These are phyloP conservation scores for Symbiodinium pilosum DNA, from an alignment of 73 alveolate species.

Conservation along the genomic window DNA sequence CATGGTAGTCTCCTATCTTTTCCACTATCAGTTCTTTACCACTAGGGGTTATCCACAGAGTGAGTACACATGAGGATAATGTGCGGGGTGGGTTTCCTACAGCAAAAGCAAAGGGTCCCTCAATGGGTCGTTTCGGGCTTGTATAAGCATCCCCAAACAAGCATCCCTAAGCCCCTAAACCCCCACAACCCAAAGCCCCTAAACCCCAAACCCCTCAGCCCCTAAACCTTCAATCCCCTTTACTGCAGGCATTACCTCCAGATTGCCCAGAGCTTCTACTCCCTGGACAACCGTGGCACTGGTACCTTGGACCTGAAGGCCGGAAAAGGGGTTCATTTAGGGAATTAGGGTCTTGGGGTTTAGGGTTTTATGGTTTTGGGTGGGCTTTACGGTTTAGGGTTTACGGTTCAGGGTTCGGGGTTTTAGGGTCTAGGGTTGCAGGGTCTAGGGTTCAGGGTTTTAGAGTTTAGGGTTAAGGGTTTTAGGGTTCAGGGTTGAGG, in stretches of 20 bases:
- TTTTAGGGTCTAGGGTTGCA: not conserved
- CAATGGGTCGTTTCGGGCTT: too few species aligned
- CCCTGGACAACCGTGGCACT: constrained; percentile 77
- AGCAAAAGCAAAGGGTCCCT: too few species aligned
- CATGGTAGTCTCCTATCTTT: too few species aligned
- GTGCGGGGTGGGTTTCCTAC: too few species aligned
- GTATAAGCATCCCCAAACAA: too few species aligned
- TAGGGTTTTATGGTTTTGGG: not conserved
- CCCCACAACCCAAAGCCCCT: not conserved
- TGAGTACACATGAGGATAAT: too few species aligned
- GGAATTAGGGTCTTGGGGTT: not conserved
- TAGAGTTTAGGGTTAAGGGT: not conserved
- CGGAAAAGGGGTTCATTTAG: not conserved
- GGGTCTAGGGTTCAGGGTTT: not conserved
- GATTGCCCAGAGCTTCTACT: constrained; percentile 50
- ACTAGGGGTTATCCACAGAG: too few species aligned
- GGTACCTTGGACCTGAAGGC: constrained; percentile 67
- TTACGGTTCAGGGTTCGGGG: not conserved
- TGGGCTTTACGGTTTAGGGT: not conserved
- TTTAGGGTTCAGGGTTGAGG: not conserved
- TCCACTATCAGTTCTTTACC: too few species aligned
- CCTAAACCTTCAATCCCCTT: not conserved
- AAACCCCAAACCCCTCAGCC: not conserved
- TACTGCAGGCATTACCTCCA: constrained; percentile 58
- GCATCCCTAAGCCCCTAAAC: too few species aligned